Base-by-base conservation (phyloP, 1,284 basidiomycete species). In the Microbotryomycetes sp. region DNA sequence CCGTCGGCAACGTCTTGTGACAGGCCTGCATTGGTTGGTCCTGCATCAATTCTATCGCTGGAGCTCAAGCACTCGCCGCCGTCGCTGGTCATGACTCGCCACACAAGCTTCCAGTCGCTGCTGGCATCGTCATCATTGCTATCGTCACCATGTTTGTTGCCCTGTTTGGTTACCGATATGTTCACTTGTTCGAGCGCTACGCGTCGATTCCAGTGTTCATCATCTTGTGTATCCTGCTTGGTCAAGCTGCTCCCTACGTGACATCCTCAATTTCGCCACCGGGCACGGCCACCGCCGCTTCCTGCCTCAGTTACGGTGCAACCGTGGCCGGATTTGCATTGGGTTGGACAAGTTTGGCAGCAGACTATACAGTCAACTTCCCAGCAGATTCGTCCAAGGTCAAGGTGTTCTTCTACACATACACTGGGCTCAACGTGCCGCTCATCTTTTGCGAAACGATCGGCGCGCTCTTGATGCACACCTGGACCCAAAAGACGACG, bases 121-220 rank as follows among this genome's bases (percentile, higher is more conserved):
- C 52, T 58, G 65, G 65, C 15, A 70, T 66, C 48, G 72, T 77
- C 15, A 73, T 77, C 53, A 75, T 76, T 42, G 61, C 74, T 16
- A 36, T 77, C 31, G 66, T 79, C 51, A 76, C 77, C 0, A 67
- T 78, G 36, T 62, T 76, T 65, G 75, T 80, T 51, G 80, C 79
- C 23, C 80, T 81, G 50, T 75, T 76, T 60, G 79, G 79, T 4
- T 79, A 81, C 42, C 74, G 75, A 25, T 69, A 78, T 45, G 75
- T 81, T 7, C 79, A 80, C 65, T 55, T 67, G 2, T 89, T 88
- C 68, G 88, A 90, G 71, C 82, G 84, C 6, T 70, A 86, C 4
- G 79, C 86, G 4, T 92, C 88, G 86, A 78, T 88, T 25, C 89
- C 89, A 0, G 83, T 92, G 31, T 73, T 92, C 29, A 73, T 91